Evolutionary conservation across 1,284 basidiomycete species (phyloP).

Genomic region (Ceratobasidium sp.): DNA sequence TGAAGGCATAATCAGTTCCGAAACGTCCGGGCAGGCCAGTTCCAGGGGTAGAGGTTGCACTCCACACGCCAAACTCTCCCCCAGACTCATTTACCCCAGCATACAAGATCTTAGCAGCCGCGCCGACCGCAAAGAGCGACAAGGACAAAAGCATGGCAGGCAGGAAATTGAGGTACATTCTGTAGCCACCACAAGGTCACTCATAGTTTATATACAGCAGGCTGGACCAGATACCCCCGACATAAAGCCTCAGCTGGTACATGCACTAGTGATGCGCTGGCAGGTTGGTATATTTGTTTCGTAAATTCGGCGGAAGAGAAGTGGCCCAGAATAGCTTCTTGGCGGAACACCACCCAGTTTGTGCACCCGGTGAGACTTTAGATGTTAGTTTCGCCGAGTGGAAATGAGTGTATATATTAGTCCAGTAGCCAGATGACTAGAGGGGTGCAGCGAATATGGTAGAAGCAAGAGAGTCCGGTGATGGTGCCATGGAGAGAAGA

Average conservation of each 20-base stretch:
- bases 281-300: not conserved
- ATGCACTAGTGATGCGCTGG: not conserved
- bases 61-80: conserved; percentile 44
- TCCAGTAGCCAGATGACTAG: too few species aligned
- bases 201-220: too few species aligned
- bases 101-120: conserved; percentile 45
- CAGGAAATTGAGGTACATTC: too few species aligned
- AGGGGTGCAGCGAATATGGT: too few species aligned
- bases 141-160: conserved; percentile 21
- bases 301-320: not conserved
- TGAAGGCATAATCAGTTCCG: conserved; percentile 60
- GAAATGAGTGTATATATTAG: too few species aligned
- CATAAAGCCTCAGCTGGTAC: too few species aligned
- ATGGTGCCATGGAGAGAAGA: too few species aligned
- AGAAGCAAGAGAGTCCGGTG: too few species aligned
- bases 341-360: not conserved
- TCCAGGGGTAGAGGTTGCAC: conserved; percentile 34
- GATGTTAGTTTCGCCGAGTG: too few species aligned
- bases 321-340: not conserved
- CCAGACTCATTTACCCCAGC: conserved; percentile 47
- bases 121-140: conserved; percentile 33
- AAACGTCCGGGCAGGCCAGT: conserved; percentile 59
- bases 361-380: too few species aligned
- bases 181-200: too few species aligned
- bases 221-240: too few species aligned